Percentiles rank a stretch among this genome's conserved stretches.
These are phyloP conservation scores for Excoecaria cochinchinensis DNA, from an alignment of 345 rosid genomes.

Conservation along the genomic window DNA sequence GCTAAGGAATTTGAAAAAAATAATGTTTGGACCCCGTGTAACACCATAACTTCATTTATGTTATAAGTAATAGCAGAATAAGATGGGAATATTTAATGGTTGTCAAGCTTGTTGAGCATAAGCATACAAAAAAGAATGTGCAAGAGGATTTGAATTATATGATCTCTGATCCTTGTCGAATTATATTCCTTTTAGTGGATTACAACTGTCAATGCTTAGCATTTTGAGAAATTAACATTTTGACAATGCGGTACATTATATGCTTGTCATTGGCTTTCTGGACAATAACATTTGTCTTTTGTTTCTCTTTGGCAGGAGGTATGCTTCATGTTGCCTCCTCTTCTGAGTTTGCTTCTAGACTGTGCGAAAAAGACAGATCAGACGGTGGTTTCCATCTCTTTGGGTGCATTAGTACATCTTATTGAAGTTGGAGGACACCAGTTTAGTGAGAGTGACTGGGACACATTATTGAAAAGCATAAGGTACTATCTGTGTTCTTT, in stretches of 20 bases:
- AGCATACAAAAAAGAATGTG: not conserved
- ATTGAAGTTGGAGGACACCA: constrained; percentile 99
- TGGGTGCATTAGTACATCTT: constrained; percentile 96
- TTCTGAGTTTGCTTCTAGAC: constrained; percentile 85
- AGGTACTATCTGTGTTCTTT: constrained; percentile 43
- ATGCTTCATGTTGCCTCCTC: constrained; percentile 96
- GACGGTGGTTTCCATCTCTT: constrained; percentile 90
- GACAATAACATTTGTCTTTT: constrained; percentile 17
- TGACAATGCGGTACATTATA: not conserved
- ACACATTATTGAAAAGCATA: constrained; percentile 91
- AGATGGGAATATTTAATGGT: not conserved
- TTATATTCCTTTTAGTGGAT: not conserved
- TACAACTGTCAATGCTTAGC: not conserved
- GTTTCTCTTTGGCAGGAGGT: constrained; percentile 68
- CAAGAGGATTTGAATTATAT: not conserved
- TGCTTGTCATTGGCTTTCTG: constrained; percentile 3
- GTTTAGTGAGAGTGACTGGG: constrained; percentile 95
- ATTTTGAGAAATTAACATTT: not conserved
- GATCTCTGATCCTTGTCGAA: not conserved
- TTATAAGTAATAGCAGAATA: not conserved
- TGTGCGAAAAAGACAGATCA: constrained; percentile 97
- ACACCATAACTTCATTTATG: not conserved
- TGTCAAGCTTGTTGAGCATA: not conserved
- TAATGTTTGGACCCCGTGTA: not conserved
- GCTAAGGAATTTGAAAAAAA: not conserved